Conservation (phyloP, 257 asterid genomes). For the Solanum appendiculatum region DNA sequence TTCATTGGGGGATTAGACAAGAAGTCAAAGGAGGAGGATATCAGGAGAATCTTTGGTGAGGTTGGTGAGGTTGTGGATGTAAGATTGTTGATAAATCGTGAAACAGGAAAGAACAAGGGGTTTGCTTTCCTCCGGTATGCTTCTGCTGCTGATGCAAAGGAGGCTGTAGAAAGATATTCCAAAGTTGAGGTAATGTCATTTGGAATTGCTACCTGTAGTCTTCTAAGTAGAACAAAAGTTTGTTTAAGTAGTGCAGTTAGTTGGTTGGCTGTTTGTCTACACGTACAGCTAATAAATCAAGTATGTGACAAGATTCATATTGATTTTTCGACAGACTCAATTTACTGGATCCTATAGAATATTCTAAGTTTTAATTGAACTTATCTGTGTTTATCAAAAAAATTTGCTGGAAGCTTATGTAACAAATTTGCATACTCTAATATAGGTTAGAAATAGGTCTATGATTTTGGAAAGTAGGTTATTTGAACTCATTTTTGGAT, state of each 20-base stretch:
- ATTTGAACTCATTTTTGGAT: background rate
- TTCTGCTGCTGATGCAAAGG: slow-evolving; percentile 57
- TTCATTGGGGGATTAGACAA: slow-evolving; percentile 63
- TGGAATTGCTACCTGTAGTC: background rate
- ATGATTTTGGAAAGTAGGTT: background rate
- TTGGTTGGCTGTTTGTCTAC: background rate
- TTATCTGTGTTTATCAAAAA: background rate
- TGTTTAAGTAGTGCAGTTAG: background rate
- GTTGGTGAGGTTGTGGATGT: slow-evolving; percentile 40
- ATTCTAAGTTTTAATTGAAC: background rate
- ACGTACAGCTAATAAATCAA: background rate
- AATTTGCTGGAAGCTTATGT: background rate
- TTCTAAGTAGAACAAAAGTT: background rate
- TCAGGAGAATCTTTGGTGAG: slow-evolving; percentile 42
- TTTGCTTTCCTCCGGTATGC: slow-evolving; percentile 59
- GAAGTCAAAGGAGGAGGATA: slow-evolving; percentile 42
- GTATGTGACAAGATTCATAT: background rate
- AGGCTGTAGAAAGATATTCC: slow-evolving; percentile 43
- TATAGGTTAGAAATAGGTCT: background rate
- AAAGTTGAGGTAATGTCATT: slow-evolving; percentile 43
- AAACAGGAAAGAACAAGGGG: slow-evolving; percentile 53
- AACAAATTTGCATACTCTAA: background rate
- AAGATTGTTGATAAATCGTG: slow-evolving; percentile 36
- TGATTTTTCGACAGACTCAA: background rate
- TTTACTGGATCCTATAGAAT: background rate